Conservation (phyloP, 345 rosid genomes). For the Gossypium bickii region DNA sequence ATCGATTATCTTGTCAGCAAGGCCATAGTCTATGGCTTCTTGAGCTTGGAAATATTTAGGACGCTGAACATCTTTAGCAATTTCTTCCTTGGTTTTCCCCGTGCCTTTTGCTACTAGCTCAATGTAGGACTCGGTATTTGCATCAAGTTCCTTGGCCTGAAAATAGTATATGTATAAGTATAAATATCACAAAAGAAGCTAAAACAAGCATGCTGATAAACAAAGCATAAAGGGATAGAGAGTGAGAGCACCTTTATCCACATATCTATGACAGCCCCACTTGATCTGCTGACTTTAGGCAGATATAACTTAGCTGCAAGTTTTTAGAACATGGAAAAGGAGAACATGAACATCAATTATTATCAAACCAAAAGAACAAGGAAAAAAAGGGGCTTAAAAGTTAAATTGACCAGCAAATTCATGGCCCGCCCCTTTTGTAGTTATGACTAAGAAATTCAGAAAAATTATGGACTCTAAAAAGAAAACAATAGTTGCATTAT, state of each 20-base stretch:
- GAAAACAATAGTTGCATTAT: neutral
- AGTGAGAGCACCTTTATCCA: slow-evolving; percentile 61
- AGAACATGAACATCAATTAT: neutral
- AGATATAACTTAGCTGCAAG: slow-evolving; percentile 70
- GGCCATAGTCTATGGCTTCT: slow-evolving; percentile 76
- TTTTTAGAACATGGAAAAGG: slow-evolving; percentile 8
- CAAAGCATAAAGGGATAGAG: neutral
- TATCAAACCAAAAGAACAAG: neutral
- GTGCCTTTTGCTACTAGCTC: slow-evolving; percentile 78
- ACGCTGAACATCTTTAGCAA: slow-evolving; percentile 60
- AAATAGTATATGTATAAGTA: neutral
- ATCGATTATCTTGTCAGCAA: slow-evolving; percentile 74
- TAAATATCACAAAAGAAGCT: slow-evolving; percentile 8
- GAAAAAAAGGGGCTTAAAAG: neutral
- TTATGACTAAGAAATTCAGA: neutral
- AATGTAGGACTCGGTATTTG: slow-evolving; percentile 55
- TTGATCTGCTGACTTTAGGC: slow-evolving; percentile 72
- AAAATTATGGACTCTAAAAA: neutral
- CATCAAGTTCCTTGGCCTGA: slow-evolving; percentile 83
- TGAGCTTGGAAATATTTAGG: slow-evolving; percentile 65
- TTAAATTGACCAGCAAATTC: neutral
- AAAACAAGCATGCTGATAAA: neutral
- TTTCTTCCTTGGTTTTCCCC: slow-evolving; percentile 76
- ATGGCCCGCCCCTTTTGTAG: no score
- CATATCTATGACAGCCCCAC: slow-evolving; percentile 79